Evolutionary conservation across 352 stramenopile genomes (phyloP).

Genomic region (Phytophthora pisi): DNA sequence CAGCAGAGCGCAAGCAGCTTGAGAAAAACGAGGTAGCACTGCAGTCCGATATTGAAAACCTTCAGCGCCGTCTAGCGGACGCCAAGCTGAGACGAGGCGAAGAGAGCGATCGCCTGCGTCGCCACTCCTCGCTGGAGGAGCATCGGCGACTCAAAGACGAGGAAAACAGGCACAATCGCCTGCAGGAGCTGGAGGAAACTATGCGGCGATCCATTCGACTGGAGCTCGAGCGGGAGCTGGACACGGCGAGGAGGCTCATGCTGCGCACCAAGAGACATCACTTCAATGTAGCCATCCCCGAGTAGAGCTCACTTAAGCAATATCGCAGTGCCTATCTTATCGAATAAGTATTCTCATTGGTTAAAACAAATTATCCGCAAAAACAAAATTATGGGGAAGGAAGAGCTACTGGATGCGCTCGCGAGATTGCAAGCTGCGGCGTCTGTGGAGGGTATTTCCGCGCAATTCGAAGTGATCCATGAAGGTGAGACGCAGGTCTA

Average conservation of each 20-base stretch:
- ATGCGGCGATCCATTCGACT: slow-evolving; percentile 63
- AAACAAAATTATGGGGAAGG: slow-evolving; percentile 42
- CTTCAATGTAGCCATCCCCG: slow-evolving; percentile 35
- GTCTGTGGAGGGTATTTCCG: slow-evolving; percentile 26
- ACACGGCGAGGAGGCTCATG: slow-evolving; percentile 50
- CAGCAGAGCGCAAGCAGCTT: slow-evolving; percentile 30
- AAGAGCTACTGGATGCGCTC: slow-evolving; percentile 54
- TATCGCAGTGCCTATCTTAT: neutral
- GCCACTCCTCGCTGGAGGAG: slow-evolving; percentile 52
- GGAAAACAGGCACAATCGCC: slow-evolving; percentile 35
- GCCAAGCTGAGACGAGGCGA: slow-evolving; percentile 30
- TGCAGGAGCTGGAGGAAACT: slow-evolving; percentile 46
- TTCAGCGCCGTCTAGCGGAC: slow-evolving; percentile 35
- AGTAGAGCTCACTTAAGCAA: slow-evolving; percentile 20
- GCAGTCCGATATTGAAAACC: slow-evolving; percentile 30
- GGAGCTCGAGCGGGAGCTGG: slow-evolving; percentile 70
- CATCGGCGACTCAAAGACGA: slow-evolving; percentile 61
- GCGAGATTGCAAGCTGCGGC: slow-evolving; percentile 30
- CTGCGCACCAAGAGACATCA: slow-evolving; percentile 36
- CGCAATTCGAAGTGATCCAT: slow-evolving; percentile 28
- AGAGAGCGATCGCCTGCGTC: slow-evolving; percentile 54
- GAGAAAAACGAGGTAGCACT: slow-evolving; percentile 37
- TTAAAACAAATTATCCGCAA: slow-evolving; percentile 9
- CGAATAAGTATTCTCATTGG: slow-evolving; percentile 17
- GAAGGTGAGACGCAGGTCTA: slow-evolving; percentile 28